Conservation (phyloP, 2,329 filamentous ascomycete species). For the Claviceps citrina region DNA sequence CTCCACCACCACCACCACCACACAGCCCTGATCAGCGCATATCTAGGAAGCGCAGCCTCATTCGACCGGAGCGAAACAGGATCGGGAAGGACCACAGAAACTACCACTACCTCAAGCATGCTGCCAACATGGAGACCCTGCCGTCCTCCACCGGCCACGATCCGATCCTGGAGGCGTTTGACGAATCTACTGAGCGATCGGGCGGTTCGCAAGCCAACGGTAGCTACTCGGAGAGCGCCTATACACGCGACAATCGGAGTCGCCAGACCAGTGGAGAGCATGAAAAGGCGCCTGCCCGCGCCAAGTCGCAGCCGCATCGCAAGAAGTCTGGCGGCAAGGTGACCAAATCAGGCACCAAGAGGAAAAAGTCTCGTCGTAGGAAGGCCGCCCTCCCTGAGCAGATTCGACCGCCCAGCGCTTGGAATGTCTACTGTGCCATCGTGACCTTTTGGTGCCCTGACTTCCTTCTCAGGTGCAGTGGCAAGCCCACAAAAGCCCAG, state of each 20-base stretch:
- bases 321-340: slow-evolving; percentile 46
- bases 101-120: slow-evolving; percentile 90
- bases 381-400: slow-evolving; percentile 42
- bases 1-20: slow-evolving; percentile 10
- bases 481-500: slow-evolving; percentile 71
- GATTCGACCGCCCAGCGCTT: slow-evolving; percentile 67
- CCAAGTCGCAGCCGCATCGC: slow-evolving; percentile 22
- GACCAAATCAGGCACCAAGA: slow-evolving; percentile 31
- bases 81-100: slow-evolving; percentile 82
- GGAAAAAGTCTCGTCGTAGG: slow-evolving; percentile 26
- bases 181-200: slow-evolving; percentile 44
- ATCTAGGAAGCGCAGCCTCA: slow-evolving; percentile 68
- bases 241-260: slow-evolving; percentile 20
- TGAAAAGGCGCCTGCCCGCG: slow-evolving; percentile 17
- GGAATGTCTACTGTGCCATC: slow-evolving; percentile 89
- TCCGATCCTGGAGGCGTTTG: slow-evolving; percentile 65
- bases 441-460: slow-evolving; percentile 91
- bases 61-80: slow-evolving; percentile 74
- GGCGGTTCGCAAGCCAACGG: slow-evolving; percentile 30
- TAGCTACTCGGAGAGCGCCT: slow-evolving; percentile 30
- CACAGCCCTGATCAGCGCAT: slow-evolving; percentile 22
- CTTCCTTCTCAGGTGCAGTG: slow-evolving; percentile 70
- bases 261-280: slow-evolving; percentile 18
- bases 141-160: slow-evolving; percentile 90
- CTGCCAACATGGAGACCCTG: slow-evolving; percentile 76